These are phyloP conservation scores for Pythium vanterpoolii DNA, from an alignment of 352 stramenopile genomes.

Conservation along the genomic window DNA sequence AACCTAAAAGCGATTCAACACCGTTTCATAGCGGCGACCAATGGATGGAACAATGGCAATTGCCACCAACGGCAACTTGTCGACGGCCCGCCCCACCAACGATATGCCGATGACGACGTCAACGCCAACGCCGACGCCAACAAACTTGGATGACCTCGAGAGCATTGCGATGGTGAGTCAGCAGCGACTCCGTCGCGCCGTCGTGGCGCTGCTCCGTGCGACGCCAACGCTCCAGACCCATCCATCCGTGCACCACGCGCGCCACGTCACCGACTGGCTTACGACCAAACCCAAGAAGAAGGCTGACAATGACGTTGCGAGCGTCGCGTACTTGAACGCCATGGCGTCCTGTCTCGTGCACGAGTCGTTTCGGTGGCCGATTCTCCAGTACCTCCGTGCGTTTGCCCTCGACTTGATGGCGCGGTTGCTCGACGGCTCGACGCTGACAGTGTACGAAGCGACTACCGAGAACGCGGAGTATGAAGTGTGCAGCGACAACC, in stretches of 20 bases:
- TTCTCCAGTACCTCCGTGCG: constrained; percentile 62
- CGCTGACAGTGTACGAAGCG: constrained; percentile 40
- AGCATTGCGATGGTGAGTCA: constrained; percentile 29
- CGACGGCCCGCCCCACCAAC: neutral
- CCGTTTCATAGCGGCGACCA: constrained; percentile 21
- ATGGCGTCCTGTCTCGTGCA: constrained; percentile 54
- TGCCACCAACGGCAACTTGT: neutral
- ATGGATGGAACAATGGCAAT: constrained; percentile 12
- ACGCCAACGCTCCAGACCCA: constrained; percentile 30
- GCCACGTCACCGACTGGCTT: constrained; percentile 11
- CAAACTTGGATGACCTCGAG: constrained; percentile 4
- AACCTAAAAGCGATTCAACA: constrained; percentile 18
- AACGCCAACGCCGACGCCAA: constrained; percentile 3
- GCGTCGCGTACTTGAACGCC: constrained; percentile 40
- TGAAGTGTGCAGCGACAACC: constrained; percentile 36
- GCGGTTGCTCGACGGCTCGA: constrained; percentile 49
- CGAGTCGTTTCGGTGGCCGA: constrained; percentile 34
- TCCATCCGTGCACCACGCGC: constrained; percentile 35
- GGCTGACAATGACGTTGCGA: constrained; percentile 16
- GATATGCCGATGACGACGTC: neutral
- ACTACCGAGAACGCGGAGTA: constrained; percentile 3
- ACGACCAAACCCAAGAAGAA: constrained; percentile 4
- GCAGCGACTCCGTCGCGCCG: constrained; percentile 25
- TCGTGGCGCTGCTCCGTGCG: constrained; percentile 23
- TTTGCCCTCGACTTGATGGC: constrained; percentile 72